Evolutionary conservation across 2,329 filamentous ascomycete genomes (phyloP).

Genomic region (Domatiomyces catenatus): DNA sequence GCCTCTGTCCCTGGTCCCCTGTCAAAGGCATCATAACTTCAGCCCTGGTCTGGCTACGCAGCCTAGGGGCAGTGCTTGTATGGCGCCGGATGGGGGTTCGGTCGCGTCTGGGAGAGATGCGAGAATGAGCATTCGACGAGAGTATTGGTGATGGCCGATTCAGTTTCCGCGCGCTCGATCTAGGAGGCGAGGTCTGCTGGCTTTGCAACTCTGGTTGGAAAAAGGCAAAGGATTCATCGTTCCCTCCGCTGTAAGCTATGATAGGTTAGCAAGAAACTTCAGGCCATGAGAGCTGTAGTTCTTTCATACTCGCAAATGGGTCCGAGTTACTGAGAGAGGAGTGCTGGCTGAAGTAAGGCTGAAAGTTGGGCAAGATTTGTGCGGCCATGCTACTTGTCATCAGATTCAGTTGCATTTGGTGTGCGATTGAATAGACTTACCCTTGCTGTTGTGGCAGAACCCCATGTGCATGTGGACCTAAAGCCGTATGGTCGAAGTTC

Average conservation of each 20-base stretch:
- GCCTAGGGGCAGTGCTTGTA: slow-evolving; percentile 5
- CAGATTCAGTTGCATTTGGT: not conserved
- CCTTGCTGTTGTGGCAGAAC: not conserved
- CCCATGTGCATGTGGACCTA: not conserved
- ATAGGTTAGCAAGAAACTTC: not conserved
- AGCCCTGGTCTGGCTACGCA: slow-evolving; percentile 13
- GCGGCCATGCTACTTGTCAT: slow-evolving; percentile 9
- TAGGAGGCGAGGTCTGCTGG: not conserved
- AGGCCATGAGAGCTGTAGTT: not conserved
- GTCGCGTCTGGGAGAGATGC: slow-evolving; percentile 4
- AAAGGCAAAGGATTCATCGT: not conserved
- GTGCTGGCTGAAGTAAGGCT: not conserved
- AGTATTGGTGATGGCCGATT: not conserved
- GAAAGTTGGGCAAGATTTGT: slow-evolving; percentile 6
- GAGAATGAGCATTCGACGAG: not conserved
- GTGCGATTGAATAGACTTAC: not conserved
- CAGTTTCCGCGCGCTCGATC: not conserved
- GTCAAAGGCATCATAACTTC: slow-evolving; percentile 14
- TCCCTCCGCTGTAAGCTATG: not conserved
- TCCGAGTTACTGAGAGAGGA: not conserved
- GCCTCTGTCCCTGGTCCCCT: slow-evolving; percentile 8
- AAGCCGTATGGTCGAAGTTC: not conserved
- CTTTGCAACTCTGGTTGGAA: not conserved
- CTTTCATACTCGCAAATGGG: not conserved
- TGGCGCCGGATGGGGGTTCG: slow-evolving; percentile 16